Conservation (phyloP, 441 rosid genomes). For the Erodium texanum region DNA sequence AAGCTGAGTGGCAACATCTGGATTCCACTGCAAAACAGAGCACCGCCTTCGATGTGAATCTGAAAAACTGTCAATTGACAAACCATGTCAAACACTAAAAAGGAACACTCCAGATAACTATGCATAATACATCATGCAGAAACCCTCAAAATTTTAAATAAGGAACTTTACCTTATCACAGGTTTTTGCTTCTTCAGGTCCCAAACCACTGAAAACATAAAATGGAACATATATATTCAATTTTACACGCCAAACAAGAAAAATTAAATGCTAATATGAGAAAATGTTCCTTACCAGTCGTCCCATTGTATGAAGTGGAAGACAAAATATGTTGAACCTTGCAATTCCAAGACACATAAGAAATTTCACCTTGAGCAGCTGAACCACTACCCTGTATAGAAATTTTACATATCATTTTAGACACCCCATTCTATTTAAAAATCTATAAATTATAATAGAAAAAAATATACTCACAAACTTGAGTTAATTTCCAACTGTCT, state of each 20-base stretch:
- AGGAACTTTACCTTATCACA: constrained; percentile 53
- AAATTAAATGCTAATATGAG: constrained; percentile 7
- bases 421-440: background rate
- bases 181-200: constrained; percentile 97
- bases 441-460: background rate
- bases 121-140: constrained; percentile 12
- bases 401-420: constrained; percentile 11
- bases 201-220: constrained; percentile 70
- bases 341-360: constrained; percentile 91
- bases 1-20: constrained; percentile 94
- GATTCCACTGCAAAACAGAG: constrained; percentile 99
- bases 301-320: constrained; percentile 86
- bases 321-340: constrained; percentile 91
- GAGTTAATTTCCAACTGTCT: no score
- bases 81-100: constrained; percentile 17
- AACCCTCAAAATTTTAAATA: constrained; percentile 6
- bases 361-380: constrained; percentile 94
- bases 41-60: constrained; percentile 85
- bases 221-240: constrained; percentile 9
- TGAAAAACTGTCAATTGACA: constrained; percentile 54
- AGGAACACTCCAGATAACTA: background rate
- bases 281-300: constrained; percentile 62
- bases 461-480: no score
- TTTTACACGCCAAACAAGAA: constrained; percentile 8
- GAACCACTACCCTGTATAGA: constrained; percentile 78